Base-by-base conservation (phyloP, 768 basidiomycete genomes). In the Xerocomellus amylosporus region DNA sequence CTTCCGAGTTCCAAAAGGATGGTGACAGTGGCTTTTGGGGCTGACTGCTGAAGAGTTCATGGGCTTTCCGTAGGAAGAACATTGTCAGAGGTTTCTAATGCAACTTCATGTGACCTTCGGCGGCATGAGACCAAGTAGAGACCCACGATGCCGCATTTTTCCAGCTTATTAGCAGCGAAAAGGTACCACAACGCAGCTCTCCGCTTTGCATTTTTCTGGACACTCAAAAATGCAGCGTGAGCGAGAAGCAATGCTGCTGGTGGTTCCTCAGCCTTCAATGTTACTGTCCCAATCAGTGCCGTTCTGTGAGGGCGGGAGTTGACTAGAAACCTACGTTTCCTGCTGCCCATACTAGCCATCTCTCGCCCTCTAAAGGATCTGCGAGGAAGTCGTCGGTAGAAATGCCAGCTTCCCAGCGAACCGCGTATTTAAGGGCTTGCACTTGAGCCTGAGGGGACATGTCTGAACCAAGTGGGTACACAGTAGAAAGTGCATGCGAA, bases 311-410 rank as follows among this genome's bases (percentile, higher is more conserved):
- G 20, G 22, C 22, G 5, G 8, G 30, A 31, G 39, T n/a, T 28
- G 31, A 60, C 31, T 33, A 58, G 24, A 38, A 49, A 78, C 85
- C 54, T 74, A 93, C 90, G 71, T 83, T 84, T 59, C 85, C 87
- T 24, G 91, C 89, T 39, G 91, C 90, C 84, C 84, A 89, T 17
- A 90, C 87, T 6, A 93, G 73, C 91, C 91, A 93, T 51, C 88
- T 76, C 59, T 93, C 91, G 2, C 90, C 91, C 62, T 88, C 88
- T 30, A 91, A 65, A 12, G 73, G 63, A 44, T 75, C 69, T 44
- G 76, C 73, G 14, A 84, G 60, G 64, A 93, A 88, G 51, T 90
- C 87, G 14, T 67, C 67, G 19, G 65, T 69, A 14, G 75, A 64
- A 36, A 92, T 84, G 3, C 83, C 84, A 26, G 75, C 74, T 66